phyloP scores from a whole-genome alignment of 2,329 filamentous ascomycete species.

The Ophiostoma montium region DNA sequence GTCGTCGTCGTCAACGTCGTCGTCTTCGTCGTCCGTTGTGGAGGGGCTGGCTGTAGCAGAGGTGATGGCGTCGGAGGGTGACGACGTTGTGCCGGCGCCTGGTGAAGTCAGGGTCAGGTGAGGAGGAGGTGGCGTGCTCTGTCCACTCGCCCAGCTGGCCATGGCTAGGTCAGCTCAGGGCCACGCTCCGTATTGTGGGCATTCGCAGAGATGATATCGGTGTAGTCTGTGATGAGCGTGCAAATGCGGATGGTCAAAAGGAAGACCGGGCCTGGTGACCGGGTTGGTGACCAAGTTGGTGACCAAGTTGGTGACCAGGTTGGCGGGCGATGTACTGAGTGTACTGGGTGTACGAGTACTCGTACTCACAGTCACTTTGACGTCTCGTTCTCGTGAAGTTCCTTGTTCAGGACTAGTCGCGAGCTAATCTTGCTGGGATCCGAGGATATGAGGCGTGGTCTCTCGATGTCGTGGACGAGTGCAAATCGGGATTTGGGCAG shows the following conservation, averaged over 20 bases:
- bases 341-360: too few species aligned
- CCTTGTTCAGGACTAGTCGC: too few species aligned
- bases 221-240: neutral
- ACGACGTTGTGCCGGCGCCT: neutral
- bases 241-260: too few species aligned
- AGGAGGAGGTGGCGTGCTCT: slow-evolving; percentile 5
- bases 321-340: too few species aligned
- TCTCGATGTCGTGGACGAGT: too few species aligned
- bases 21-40: neutral
- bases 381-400: too few species aligned
- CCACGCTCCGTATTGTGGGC: neutral
- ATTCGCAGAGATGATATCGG: neutral
- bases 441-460: too few species aligned
- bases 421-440: too few species aligned
- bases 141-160: slow-evolving; percentile 13
- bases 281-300: too few species aligned
- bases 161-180: slow-evolving; percentile 13
- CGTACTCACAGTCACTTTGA: too few species aligned
- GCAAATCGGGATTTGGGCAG: slow-evolving; percentile 1
- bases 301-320: too few species aligned
- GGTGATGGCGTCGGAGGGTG: neutral
- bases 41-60: neutral
- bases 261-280: too few species aligned
- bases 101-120: slow-evolving; percentile 3
- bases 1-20: neutral